These are phyloP conservation scores for Globisporangium splendens DNA, from an alignment of 352 stramenopile species.

Conservation along the genomic window DNA sequence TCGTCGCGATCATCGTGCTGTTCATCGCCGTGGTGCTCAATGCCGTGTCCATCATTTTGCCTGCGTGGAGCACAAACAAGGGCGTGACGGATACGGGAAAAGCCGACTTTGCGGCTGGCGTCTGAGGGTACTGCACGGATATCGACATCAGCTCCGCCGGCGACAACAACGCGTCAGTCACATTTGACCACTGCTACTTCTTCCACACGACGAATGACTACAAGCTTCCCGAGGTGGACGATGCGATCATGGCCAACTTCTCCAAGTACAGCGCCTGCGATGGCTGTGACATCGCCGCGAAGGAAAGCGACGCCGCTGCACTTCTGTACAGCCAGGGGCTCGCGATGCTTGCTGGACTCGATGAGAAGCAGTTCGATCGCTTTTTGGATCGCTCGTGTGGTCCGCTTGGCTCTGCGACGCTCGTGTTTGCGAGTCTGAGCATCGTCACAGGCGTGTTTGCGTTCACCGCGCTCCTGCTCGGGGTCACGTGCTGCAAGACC, in stretches of 20 bases:
- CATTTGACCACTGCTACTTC: constrained; percentile 70
- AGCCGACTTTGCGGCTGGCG: constrained; percentile 48
- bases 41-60: constrained; percentile 53
- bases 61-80: constrained; percentile 61
- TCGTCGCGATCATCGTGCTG: constrained; percentile 57
- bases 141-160: constrained; percentile 28
- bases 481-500: constrained; percentile 73
- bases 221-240: constrained; percentile 33
- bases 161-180: constrained; percentile 21
- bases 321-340: constrained; percentile 30
- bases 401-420: constrained; percentile 35
- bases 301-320: constrained; percentile 22
- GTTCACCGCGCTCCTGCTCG: constrained; percentile 48
- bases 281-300: constrained; percentile 36
- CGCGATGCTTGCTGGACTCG: constrained; percentile 41
- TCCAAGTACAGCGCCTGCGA: constrained; percentile 55
- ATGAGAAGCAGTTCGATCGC: constrained; percentile 44
- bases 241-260: constrained; percentile 40
- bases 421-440: constrained; percentile 45
- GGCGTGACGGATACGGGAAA: constrained; percentile 25
- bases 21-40: constrained; percentile 56
- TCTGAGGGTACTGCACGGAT: constrained; percentile 70
- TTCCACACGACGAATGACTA: constrained; percentile 65
- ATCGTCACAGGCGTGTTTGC: constrained; percentile 34
- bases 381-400: constrained; percentile 63